These are phyloP conservation scores for Eucalyptus albens DNA, from an alignment of 345 rosid species.

Conservation along the genomic window DNA sequence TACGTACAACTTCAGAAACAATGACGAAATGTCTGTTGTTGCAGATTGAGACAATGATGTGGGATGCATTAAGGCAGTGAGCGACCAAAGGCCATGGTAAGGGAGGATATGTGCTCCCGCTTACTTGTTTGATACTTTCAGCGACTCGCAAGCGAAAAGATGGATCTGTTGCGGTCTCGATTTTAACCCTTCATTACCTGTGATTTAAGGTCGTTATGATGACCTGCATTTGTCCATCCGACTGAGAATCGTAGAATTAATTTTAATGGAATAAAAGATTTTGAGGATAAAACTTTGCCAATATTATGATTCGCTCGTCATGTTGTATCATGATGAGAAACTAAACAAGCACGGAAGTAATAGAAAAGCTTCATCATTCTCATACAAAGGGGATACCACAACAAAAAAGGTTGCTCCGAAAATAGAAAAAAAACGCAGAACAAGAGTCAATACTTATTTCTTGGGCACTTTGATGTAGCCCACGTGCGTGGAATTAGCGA, in stretches of 20 bases:
- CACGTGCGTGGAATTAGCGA: not conserved
- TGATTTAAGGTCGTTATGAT: not conserved
- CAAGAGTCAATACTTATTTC: too few relatives aligned
- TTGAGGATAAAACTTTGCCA: not conserved
- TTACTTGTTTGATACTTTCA: too few relatives aligned
- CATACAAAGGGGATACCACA: not conserved
- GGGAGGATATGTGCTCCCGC: not conserved
- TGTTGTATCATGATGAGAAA: not conserved
- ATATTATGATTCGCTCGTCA: not conserved
- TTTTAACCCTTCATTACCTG: not conserved
- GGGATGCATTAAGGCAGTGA: not conserved
- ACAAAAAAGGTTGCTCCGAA: not conserved
- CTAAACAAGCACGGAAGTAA: not conserved
- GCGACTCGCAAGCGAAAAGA: not conserved
- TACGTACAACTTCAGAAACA: not conserved
- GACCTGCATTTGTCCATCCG: not conserved
- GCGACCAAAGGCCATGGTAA: not conserved
- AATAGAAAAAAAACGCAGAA: too few relatives aligned
- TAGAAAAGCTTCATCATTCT: not conserved
- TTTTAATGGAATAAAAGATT: not conserved
- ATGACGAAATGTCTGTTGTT: not conserved
- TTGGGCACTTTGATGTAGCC: too few relatives aligned
- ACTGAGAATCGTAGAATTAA: not conserved
- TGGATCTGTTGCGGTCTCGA: not conserved
- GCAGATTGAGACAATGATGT: not conserved